Percentiles rank a stretch among this genome's conserved stretches.
Conservation (phyloP, 768 basidiomycete genomes). For the Vararia minispora region DNA sequence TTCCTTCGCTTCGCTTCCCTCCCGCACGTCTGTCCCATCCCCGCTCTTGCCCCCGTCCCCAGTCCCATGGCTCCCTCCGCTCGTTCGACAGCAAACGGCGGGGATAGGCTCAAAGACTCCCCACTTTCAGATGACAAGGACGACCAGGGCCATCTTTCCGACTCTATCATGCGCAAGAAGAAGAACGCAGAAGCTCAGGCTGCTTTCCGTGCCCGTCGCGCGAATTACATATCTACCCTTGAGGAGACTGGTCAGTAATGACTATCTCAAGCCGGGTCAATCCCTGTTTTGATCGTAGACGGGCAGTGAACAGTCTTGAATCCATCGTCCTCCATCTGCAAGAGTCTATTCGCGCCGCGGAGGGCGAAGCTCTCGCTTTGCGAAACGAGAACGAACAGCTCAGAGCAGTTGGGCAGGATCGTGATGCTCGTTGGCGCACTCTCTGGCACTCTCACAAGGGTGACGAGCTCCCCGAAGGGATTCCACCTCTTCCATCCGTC, state of each 20-base stretch:
- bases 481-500: constrained; percentile 12
- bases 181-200: constrained; percentile 89
- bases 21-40: constrained; percentile 10
- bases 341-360: constrained; percentile 64
- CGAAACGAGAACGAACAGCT: constrained; percentile 56
- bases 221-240: constrained; percentile 80
- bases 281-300: constrained; percentile 1
- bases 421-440: constrained; percentile 63
- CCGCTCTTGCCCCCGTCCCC: constrained; percentile 14
- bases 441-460: constrained; percentile 56
- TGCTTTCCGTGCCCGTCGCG: constrained; percentile 69
- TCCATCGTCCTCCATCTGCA: constrained; percentile 78
- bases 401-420: constrained; percentile 53
- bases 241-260: constrained; percentile 59
- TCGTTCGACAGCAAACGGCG: too few relatives aligned
- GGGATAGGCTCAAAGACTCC: too few relatives aligned
- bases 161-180: constrained; percentile 69
- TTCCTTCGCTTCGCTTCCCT: constrained; percentile 15
- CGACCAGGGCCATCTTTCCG: constrained; percentile 37
- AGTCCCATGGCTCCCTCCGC: constrained; percentile 20
- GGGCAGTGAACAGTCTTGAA: constrained; percentile 68
- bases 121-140: constrained; percentile 24
- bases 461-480: constrained; percentile 12
- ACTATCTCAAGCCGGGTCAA: constrained; percentile 5
- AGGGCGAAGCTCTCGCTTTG: constrained; percentile 48